Base-by-base conservation (phyloP, 2,329 filamentous ascomycete genomes). In the Dactylellina cionopaga region DNA sequence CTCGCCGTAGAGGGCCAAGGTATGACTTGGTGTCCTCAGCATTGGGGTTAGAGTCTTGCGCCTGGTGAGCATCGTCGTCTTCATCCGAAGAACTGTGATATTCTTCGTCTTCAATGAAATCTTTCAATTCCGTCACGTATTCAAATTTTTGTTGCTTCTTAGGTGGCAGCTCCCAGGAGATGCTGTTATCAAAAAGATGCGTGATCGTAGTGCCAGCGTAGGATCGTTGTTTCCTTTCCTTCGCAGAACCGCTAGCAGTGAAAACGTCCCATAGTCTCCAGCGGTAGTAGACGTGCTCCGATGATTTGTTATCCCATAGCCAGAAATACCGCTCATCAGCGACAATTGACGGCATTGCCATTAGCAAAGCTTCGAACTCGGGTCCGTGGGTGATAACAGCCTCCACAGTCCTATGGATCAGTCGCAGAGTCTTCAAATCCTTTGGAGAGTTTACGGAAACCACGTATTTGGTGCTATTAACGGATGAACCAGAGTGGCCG, bases 11-110 rank as follows among this genome's bases (percentile, higher is more conserved):
- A 0, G 92, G 93, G 69, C 91, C 92, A 54, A 96, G 84, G 77
- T 93, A 94, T 0, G 85, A 84, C 66, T 86, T 84, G 55, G 88
- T 75, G 41, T 72, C 76, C 11, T 71, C 77, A 17, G 74, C 76
- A 13, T 77, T 76, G 2, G 77, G 70, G 39, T 77, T 76, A n/a
- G 74, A 75, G 33, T 77, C 69, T 22, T 74, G 69, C n/a, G 62
- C 62, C 39, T 74, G 69, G 35, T 74, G 87, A 88, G 11, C 88
- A 35, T 72, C 87, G 27, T 82, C 82, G 25, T 91, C 89, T 65
- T 96, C 93, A 29, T 96, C 92, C 49, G 96, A 92, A 0, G 89
- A 92, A 0, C 92, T 94, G 78, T 93, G 88, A 80, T 96, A 96
- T 74, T 96, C 92, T 0, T 90, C 86, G 75, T 96, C 91, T 0